These are phyloP conservation scores for Boletus speciosus DNA, from an alignment of 768 basidiomycete genomes.

Conservation along the genomic window DNA sequence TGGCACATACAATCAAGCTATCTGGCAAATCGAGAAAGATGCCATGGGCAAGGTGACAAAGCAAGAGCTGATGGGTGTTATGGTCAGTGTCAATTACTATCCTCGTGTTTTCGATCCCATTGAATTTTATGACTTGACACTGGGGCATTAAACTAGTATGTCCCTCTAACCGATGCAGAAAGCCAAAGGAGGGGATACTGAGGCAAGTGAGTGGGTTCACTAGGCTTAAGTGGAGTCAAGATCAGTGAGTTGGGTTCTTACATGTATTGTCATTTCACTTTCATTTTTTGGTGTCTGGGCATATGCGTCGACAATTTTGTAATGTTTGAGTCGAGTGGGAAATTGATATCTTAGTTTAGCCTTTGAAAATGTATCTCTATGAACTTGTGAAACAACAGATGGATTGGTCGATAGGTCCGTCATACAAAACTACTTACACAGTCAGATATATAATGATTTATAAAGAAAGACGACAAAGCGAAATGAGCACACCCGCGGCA, in stretches of 20 bases:
- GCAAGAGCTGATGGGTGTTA: conserved; percentile 75
- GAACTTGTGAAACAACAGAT: background rate
- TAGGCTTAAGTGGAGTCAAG: background rate
- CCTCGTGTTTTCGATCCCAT: conserved; percentile 5
- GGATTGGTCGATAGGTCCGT: background rate
- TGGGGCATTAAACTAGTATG: conserved; percentile 43
- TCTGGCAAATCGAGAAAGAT: conserved; percentile 81
- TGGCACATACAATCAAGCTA: conserved; percentile 55
- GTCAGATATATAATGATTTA: conserved; percentile 11
- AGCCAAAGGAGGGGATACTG: conserved; percentile 34
- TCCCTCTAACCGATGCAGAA: conserved; percentile 65
- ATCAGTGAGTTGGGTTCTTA: background rate
- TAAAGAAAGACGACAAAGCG: conserved; percentile 8
- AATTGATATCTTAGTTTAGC: background rate
- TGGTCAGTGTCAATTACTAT: conserved; percentile 43
- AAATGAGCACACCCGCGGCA: background rate
- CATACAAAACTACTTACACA: conserved; percentile 2
- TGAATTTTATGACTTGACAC: conserved; percentile 5
- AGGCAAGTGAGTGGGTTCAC: background rate
- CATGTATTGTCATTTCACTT: background rate
- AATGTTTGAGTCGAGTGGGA: background rate
- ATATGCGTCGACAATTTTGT: background rate
- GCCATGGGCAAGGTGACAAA: conserved; percentile 59
- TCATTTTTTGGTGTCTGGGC: background rate
- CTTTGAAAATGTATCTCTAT: background rate